Percentiles rank a stretch among this genome's conserved stretches.
Evolutionary conservation across 306 rosid species (phyloP).

Genomic region (Trifolium dubium): DNA sequence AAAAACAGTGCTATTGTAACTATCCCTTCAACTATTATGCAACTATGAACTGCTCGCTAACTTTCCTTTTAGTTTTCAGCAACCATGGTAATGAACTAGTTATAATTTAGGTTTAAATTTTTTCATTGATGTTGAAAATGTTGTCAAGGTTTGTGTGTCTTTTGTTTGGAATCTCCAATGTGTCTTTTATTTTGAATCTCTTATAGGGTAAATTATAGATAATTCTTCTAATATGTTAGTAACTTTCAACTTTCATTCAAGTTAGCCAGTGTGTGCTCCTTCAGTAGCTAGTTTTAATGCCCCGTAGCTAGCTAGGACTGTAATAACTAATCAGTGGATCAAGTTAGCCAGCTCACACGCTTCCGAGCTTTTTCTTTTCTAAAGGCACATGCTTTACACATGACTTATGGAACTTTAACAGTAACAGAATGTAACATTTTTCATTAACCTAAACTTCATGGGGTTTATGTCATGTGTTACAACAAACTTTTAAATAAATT

Average conservation of each 20-base stretch:
- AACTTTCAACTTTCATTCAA: conserved; percentile 13
- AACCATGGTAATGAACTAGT: conserved; percentile 8
- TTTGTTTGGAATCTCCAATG: conserved; percentile 18
- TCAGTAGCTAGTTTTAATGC: too few relatives aligned
- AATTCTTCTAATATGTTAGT: not conserved
- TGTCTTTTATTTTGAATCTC: conserved; percentile 18
- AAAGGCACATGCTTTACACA: not conserved
- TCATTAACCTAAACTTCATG: not conserved
- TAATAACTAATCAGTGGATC: not conserved
- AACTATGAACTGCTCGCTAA: conserved; percentile 5
- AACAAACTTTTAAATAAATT: not conserved
- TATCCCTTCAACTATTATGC: conserved; percentile 21
- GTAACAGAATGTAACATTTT: not conserved
- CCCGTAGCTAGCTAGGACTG: too few relatives aligned
- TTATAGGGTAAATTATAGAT: not conserved
- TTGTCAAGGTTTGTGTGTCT: not conserved
- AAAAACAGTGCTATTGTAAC: conserved; percentile 4
- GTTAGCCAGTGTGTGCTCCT: too few relatives aligned
- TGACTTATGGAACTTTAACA: not conserved
- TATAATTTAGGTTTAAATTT: conserved; percentile 4
- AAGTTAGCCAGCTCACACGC: not conserved
- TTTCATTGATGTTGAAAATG: conserved; percentile 16
- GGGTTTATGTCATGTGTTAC: not conserved
- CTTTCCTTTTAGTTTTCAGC: conserved; percentile 37
- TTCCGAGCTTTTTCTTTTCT: not conserved